Evolutionary conservation across 805 yeast genomes (phyloP).

Genomic region (Candida caryicola): DNA sequence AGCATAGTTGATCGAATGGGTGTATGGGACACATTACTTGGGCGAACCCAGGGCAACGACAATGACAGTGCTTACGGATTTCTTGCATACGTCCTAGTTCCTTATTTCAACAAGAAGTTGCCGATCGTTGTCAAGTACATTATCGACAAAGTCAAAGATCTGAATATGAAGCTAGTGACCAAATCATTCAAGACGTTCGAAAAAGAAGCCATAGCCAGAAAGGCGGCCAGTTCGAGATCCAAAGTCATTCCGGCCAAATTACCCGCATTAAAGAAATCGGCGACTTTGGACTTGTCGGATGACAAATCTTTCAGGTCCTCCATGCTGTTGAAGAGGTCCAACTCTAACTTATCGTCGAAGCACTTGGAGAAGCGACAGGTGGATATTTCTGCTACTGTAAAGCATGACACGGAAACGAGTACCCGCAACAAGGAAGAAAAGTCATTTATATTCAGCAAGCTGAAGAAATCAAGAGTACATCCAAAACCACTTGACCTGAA

Average conservation of each 20-base stretch:
- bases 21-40: conserved; percentile 50
- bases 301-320: conserved; percentile 30
- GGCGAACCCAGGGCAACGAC: conserved; percentile 23
- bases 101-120: conserved; percentile 48
- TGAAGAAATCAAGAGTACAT: conserved; percentile 18
- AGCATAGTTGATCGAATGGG: conserved; percentile 51
- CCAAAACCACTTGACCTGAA: not conserved
- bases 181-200: conserved; percentile 8
- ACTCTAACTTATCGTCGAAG: conserved; percentile 39
- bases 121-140: conserved; percentile 47
- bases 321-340: conserved; percentile 36
- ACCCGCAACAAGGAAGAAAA: conserved; percentile 2
- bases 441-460: conserved; percentile 28
- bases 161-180: conserved; percentile 31
- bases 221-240: conserved; percentile 10
- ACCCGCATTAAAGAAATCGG: conserved; percentile 17
- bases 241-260: conserved; percentile 9
- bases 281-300: conserved; percentile 14
- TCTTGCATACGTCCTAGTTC: conserved; percentile 50
- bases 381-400: conserved; percentile 26
- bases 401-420: not conserved
- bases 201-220: conserved; percentile 4
- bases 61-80: conserved; percentile 47
- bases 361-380: conserved; percentile 40
- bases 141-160: conserved; percentile 48